phyloP scores from a whole-genome alignment of 2,329 filamentous ascomycete genomes.

The Sclerotinia glacialis region DNA sequence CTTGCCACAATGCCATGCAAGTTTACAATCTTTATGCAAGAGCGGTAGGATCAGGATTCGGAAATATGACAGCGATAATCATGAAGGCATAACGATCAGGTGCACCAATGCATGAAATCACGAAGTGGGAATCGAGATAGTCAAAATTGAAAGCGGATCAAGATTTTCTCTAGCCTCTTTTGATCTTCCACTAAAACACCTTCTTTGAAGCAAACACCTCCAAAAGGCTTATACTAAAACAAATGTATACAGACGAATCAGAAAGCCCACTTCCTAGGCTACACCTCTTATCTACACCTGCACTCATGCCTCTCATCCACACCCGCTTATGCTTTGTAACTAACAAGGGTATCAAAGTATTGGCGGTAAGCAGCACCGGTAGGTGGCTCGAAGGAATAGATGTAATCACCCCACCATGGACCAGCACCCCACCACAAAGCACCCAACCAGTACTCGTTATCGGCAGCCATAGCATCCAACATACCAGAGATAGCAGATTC shows the following conservation, averaged over 20 bases:
- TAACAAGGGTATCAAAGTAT: constrained; percentile 17
- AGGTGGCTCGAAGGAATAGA: constrained; percentile 50
- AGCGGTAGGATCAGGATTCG: too few species aligned
- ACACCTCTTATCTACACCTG: background rate
- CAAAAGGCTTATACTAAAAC: background rate
- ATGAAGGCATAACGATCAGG: background rate
- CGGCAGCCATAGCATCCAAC: constrained; percentile 47
- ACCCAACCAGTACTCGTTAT: constrained; percentile 53
- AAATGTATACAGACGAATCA: constrained; percentile 21
- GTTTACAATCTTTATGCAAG: background rate
- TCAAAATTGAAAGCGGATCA: background rate
- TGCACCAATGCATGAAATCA: background rate
- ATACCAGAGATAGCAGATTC: constrained; percentile 50
- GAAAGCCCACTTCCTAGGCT: background rate
- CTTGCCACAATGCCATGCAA: background rate
- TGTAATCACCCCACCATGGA: constrained; percentile 50
- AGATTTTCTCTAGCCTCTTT: background rate
- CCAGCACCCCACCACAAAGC: constrained; percentile 54
- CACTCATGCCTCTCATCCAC: background rate
- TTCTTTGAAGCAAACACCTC: background rate
- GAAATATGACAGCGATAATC: background rate
- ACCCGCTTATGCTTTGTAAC: constrained; percentile 13
- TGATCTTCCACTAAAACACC: background rate
- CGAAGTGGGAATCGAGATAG: background rate
- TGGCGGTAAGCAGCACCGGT: constrained; percentile 41